These are phyloP conservation scores for Apophysomyces sp. DNA, from an alignment of 371 early-diverging fungal species.

Conservation along the genomic window DNA sequence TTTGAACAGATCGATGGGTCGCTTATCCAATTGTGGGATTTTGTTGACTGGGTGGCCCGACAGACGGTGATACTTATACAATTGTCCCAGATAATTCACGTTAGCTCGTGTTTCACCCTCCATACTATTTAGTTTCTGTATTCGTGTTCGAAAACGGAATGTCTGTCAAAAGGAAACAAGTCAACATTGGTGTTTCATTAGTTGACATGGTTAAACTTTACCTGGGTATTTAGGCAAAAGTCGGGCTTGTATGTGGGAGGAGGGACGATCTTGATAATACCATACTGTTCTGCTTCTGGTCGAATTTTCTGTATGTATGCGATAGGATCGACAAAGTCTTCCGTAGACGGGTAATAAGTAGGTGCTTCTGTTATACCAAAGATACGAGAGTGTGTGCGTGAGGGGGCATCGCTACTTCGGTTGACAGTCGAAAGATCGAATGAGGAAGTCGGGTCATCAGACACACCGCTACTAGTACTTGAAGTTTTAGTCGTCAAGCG, in stretches of 20 bases:
- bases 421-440: constrained; percentile 22
- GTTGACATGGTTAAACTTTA: constrained; percentile 21
- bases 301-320: constrained; percentile 83
- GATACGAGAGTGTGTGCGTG: constrained; percentile 48
- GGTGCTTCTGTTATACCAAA: constrained; percentile 78
- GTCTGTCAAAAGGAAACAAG: constrained; percentile 44
- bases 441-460: constrained; percentile 12
- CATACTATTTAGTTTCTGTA: constrained; percentile 89
- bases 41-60: constrained; percentile 71
- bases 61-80: constrained; percentile 86
- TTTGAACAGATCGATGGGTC: constrained; percentile 83
- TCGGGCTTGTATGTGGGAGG: constrained; percentile 82
- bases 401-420: constrained; percentile 20
- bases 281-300: constrained; percentile 76
- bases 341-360: constrained; percentile 77
- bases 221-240: constrained; percentile 86
- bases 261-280: constrained; percentile 93
- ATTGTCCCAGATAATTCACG: constrained; percentile 88
- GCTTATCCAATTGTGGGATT: constrained; percentile 80
- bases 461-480: neutral
- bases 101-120: constrained; percentile 87
- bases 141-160: constrained; percentile 88
- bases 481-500: constrained; percentile 13
- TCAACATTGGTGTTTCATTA: neutral
- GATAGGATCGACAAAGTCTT: constrained; percentile 86